These are phyloP conservation scores for Nidularia sp. DNA, from an alignment of 768 basidiomycete species.

Conservation along the genomic window DNA sequence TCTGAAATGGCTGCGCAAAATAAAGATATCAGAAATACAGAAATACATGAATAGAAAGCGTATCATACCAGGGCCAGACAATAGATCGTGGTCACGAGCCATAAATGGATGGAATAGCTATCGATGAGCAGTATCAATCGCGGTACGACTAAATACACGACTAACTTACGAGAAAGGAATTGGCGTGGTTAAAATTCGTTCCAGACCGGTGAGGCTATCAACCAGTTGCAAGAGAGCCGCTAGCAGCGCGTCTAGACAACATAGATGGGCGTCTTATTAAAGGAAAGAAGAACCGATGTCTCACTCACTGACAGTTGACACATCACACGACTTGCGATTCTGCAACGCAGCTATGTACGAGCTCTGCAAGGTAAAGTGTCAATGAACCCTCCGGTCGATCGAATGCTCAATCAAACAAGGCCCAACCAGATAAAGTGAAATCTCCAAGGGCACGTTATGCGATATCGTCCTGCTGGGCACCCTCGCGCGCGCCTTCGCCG, in stretches of 20 bases:
- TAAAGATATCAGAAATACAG: not conserved
- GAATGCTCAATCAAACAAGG: not conserved
- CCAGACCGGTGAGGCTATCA: conserved; percentile 64
- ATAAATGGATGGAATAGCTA: conserved; percentile 67
- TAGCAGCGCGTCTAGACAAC: conserved; percentile 38
- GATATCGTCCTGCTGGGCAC: conserved; percentile 37
- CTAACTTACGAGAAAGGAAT: conserved; percentile 66
- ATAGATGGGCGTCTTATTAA: not conserved
- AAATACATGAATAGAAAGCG: not conserved
- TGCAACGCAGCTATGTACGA: conserved; percentile 65
- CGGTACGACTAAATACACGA: not conserved
- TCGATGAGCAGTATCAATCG: not conserved
- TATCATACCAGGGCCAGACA: conserved; percentile 51
- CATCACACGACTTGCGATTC: conserved; percentile 48
- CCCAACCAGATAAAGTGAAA: conserved; percentile 63
- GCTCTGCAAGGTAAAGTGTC: conserved; percentile 34
- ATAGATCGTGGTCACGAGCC: conserved; percentile 63
- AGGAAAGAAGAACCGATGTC: no score
- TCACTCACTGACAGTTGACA: conserved; percentile 56
- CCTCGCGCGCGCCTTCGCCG: conserved; percentile 48
- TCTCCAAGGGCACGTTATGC: conserved; percentile 67
- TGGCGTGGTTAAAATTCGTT: conserved; percentile 71
- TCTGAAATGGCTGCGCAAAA: conserved; percentile 57
- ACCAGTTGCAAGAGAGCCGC: conserved; percentile 49
- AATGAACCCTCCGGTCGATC: not conserved